Percentiles rank a stretch among this genome's conserved stretches.
Conservation (phyloP, 805 yeast genomes). For the Lipomyces starkeyi region DNA sequence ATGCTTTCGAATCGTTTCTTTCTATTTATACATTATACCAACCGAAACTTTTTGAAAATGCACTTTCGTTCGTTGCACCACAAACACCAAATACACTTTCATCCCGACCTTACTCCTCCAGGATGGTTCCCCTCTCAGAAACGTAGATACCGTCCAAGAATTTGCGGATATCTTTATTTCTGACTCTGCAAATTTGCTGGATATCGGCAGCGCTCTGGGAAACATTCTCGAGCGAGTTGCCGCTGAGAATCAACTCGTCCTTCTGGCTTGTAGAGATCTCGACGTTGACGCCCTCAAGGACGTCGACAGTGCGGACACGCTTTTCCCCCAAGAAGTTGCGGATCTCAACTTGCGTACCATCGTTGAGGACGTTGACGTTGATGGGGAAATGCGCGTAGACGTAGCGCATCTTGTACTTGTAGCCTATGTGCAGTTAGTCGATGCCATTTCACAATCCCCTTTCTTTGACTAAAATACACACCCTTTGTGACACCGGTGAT, state of each 20-base stretch:
- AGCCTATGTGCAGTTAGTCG: conserved; percentile 43
- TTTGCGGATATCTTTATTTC: conserved; percentile 99
- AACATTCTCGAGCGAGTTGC: conserved; percentile 96
- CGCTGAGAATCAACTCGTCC: conserved; percentile 91
- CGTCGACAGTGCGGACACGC: conserved; percentile 87
- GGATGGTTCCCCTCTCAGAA: conserved; percentile 90
- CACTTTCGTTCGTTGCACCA: neutral
- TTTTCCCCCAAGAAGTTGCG: conserved; percentile 99
- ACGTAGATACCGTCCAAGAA: conserved; percentile 99
- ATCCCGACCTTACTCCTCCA: conserved; percentile 55
- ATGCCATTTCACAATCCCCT: neutral
- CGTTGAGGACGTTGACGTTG: conserved; percentile 89
- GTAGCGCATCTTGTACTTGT: conserved; percentile 99
- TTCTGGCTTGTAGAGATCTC: conserved; percentile 82
- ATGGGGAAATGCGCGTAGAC: conserved; percentile 99
- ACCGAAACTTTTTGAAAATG: conserved; percentile 13
- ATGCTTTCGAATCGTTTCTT: neutral
- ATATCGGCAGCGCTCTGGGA: conserved; percentile 98
- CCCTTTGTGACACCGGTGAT: conserved; percentile 99
- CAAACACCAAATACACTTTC: neutral
- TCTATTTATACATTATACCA: conserved; percentile 11
- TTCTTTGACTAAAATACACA: conserved; percentile 35
- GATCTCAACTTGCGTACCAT: conserved; percentile 86
- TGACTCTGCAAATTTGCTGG: conserved; percentile 97
- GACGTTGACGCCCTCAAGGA: conserved; percentile 87